Base-by-base conservation (phyloP, 1,284 basidiomycete species). In the Retiboletus flavoniger region DNA sequence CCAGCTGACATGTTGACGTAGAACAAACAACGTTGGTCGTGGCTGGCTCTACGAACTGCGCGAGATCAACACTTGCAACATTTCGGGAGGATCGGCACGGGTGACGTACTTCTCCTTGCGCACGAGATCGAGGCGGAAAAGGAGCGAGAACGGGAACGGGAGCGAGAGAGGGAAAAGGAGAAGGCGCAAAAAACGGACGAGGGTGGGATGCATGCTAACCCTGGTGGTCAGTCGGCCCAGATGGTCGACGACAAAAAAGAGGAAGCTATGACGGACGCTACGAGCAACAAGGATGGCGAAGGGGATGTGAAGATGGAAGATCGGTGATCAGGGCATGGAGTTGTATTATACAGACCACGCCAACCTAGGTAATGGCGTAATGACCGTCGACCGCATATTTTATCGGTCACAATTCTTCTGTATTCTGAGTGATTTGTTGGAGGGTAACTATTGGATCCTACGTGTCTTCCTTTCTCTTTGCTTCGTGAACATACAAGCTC, bases 61-160 rank as follows among this genome's bases (percentile, higher is more conserved):
- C 84, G 88, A 35, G 88, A 89, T 60, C 79, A 81, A 57, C 74
- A 89, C 67, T 67, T 89, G 45, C 81, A 83, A 60, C 82, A 86
- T 61, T 89, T 90, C 57, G 81, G 83, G n/a, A 87, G 82, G 72
- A 87, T 89, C 59, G 87, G 85, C n/a, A 83, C 81, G n/a, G 88
- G 87, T 9, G 87, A 90, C 59, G 75, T 90, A 54, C 73, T 79
- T 43, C 65, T 77, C n/a, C 78, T 91, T 36, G 76, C 75, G 13
- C 76, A 82, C 49, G 87, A 86, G 69, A 89, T 90, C 47, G 88
- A 90, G 55, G 78, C 78, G 51, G 85, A 83, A 60, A 78, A 75
- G 56, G 73, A 77, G 53, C 67, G 66, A 31, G 74, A 71, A 53
- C 60, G 66, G 1, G 69, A 71, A 48, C 66, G 72, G 49, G 74